These are phyloP conservation scores for Candida gigantensis DNA, from an alignment of 1,139 yeast genomes.

Conservation along the genomic window DNA sequence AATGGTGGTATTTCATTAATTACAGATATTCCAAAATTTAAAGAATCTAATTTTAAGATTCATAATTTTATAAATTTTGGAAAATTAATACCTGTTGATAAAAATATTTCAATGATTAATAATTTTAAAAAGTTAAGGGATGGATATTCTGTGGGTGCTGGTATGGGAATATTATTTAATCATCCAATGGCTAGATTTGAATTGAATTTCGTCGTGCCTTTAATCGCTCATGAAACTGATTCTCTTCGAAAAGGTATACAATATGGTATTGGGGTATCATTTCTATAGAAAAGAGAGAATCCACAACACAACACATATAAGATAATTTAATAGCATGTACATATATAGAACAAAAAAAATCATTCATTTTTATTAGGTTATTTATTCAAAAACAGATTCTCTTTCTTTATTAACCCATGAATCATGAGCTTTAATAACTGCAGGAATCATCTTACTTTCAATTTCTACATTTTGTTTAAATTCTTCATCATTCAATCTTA, in stretches of 20 bases:
- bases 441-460: conserved; percentile 77
- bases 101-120: conserved; percentile 18
- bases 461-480: conserved; percentile 51
- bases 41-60: conserved; percentile 63
- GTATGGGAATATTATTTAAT: conserved; percentile 76
- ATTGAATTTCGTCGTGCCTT: conserved; percentile 79
- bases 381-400: background rate
- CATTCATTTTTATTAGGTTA: too few relatives aligned
- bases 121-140: conserved; percentile 26
- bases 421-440: conserved; percentile 62
- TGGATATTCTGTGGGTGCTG: conserved; percentile 56
- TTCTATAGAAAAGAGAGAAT: conserved; percentile 59
- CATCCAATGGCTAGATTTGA: conserved; percentile 93
- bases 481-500: conserved; percentile 48
- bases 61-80: conserved; percentile 80
- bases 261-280: conserved; percentile 88
- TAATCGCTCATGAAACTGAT: conserved; percentile 66
- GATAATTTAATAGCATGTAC: background rate
- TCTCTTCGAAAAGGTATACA: conserved; percentile 81
- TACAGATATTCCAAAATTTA: conserved; percentile 60
- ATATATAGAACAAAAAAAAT: too few relatives aligned
- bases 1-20: conserved; percentile 73
- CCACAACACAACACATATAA: background rate
- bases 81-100: conserved; percentile 51
- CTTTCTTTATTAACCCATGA: conserved; percentile 50